A percentile compares a stretch with the other conserved stretches of the same genome.
Evolutionary conservation across 1,139 yeast species (phyloP).

Genomic region (Candida smagusa): DNA sequence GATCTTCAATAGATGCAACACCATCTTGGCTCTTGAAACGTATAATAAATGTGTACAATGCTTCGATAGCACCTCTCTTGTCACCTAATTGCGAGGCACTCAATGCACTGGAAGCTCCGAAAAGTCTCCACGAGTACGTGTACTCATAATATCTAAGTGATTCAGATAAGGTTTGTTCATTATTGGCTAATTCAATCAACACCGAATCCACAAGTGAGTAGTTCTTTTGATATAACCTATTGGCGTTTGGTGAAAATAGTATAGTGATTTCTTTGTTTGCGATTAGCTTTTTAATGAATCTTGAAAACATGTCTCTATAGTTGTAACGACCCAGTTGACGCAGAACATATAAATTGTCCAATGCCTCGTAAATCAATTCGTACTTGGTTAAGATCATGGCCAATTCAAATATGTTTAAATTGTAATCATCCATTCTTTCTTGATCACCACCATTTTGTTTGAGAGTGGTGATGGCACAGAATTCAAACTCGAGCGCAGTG

Average conservation of each 20-base stretch:
- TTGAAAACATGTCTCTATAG: conserved; percentile 15
- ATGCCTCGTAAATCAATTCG: conserved; percentile 24
- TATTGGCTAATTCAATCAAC: conserved; percentile 37
- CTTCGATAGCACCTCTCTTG: conserved; percentile 54
- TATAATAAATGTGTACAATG: conserved; percentile 52
- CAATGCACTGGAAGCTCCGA: conserved; percentile 22
- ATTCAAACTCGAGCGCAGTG: conserved; percentile 31
- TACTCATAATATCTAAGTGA: conserved; percentile 51
- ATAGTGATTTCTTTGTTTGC: conserved; percentile 17
- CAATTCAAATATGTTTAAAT: conserved; percentile 30
- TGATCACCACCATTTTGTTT: conserved; percentile 4
- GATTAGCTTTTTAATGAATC: conserved; percentile 27
- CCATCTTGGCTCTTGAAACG: conserved; percentile 27
- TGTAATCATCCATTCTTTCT: conserved; percentile 14
- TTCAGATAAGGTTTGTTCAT: conserved; percentile 28
- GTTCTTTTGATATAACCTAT: conserved; percentile 22
- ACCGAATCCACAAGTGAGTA: conserved; percentile 37
- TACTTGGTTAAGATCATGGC: conserved; percentile 26
- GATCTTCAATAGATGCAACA: conserved; percentile 16
- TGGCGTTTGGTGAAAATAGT: conserved; percentile 22
- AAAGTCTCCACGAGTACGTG: conserved; percentile 51
- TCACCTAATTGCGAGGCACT: conserved; percentile 28
- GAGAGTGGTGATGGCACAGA: conserved; percentile 26
- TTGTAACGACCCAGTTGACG: conserved; percentile 6
- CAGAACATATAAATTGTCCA: conserved; percentile 17